Base-by-base conservation (phyloP, 306 rosid genomes). In the Sechiopsis laciniata region DNA sequence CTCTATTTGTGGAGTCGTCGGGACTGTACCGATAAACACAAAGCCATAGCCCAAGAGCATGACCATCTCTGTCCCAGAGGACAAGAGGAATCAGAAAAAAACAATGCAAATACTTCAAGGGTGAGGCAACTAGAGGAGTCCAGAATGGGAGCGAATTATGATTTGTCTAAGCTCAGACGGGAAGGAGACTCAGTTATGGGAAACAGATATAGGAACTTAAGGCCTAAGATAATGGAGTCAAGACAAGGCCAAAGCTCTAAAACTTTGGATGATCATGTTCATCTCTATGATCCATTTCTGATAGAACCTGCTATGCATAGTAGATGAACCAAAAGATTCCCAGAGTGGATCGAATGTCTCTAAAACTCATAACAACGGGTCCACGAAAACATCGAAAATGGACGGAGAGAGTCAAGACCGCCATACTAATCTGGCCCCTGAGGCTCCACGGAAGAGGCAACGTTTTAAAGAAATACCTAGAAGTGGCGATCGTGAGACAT, bases 1-100 rank as follows among this genome's bases (percentile, higher is more conserved):
- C 89, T 90, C n/a, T 88, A 74, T 78, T 88, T 93, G 62, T 93
- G 98, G 97, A 90, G 97, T 55, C 91, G 70, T 76, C 80, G 56
- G 55, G 94, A 86, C 77, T 90, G 85, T 81, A 71, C 89, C 24
- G 72, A 67, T 29, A 64, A 71, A 72, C 91, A 90, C 78, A 83
- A 63, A 79, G 72, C 13, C 46, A 85, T 93, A 72, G 97, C 98
- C 66, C 69, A 72, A 79, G 76, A 78, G 80, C 78, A 81, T 72
- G 84, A 83, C 67, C 96, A 90, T 79, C 67, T 64, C 77, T 37
- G 58, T 11, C 68, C 60, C 20, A 16, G 11, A 55, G 79, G 74
- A 56, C 71, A n/a, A 16, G 75, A 40, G 24, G 63, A 73, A 10
- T 46, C 17, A 63, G 83, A 80, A 76, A 81, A 45, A 45, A 68